These are phyloP conservation scores for Aspergillus neoniger DNA, from an alignment of 2,329 filamentous ascomycete genomes.

Conservation along the genomic window DNA sequence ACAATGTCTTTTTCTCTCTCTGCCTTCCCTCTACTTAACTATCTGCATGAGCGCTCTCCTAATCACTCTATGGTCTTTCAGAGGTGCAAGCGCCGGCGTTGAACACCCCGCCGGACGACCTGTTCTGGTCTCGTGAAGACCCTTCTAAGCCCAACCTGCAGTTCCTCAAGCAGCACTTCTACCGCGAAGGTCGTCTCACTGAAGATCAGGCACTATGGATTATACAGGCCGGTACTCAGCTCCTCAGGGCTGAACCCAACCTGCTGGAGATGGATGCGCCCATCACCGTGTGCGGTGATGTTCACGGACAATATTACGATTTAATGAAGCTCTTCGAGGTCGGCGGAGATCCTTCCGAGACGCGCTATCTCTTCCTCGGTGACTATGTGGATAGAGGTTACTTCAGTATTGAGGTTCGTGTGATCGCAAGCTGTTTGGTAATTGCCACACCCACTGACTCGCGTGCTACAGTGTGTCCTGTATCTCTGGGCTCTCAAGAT, in stretches of 20 bases:
- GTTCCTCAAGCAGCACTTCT: slow-evolving; percentile 98
- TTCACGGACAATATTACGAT: slow-evolving; percentile 98
- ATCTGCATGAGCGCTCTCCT: slow-evolving; percentile 5
- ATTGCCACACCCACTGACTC: slow-evolving; percentile 11
- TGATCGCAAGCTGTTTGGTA: background rate
- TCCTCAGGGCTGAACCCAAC: slow-evolving; percentile 89
- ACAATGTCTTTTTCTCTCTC: background rate
- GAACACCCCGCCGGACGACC: slow-evolving; percentile 85
- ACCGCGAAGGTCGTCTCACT: slow-evolving; percentile 92
- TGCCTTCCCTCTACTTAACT: too few relatives aligned
- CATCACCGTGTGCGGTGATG: slow-evolving; percentile 97
- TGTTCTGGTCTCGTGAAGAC: slow-evolving; percentile 88
- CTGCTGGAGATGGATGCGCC: slow-evolving; percentile 98
- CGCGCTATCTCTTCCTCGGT: slow-evolving; percentile 92
- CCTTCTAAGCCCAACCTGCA: slow-evolving; percentile 85
- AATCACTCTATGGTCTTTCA: slow-evolving; percentile 43
- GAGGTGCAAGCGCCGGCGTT: slow-evolving; percentile 98
- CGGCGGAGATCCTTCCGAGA: slow-evolving; percentile 93
- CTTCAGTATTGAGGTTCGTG: slow-evolving; percentile 85
- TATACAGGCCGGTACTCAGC: slow-evolving; percentile 80
- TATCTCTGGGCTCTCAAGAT: slow-evolving; percentile 99
- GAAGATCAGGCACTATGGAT: slow-evolving; percentile 98
- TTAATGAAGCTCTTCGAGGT: slow-evolving; percentile 99
- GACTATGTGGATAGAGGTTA: slow-evolving; percentile 98
- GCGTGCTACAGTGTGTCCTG: slow-evolving; percentile 70